Conservation (phyloP, 2,329 filamentous ascomycete genomes). For the Aspergillus intermedius region DNA sequence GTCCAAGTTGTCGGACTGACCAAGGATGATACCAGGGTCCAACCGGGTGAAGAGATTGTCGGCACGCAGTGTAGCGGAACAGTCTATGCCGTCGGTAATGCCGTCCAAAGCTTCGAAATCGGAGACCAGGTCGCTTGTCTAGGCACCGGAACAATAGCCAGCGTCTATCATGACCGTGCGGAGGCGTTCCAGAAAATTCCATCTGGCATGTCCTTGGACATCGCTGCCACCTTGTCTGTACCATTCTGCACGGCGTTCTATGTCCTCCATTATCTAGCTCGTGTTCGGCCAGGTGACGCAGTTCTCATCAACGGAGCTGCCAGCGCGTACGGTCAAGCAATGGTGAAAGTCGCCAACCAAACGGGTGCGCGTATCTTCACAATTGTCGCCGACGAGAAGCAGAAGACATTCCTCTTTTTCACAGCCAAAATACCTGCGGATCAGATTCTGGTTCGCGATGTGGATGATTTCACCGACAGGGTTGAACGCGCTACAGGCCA, state of each 20-base stretch:
- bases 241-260: slow-evolving; percentile 18
- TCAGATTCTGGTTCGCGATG: slow-evolving; percentile 8
- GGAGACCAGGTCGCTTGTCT: slow-evolving; percentile 22
- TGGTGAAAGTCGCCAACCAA: slow-evolving; percentile 13
- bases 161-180: slow-evolving; percentile 9
- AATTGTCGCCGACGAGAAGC: slow-evolving; percentile 5
- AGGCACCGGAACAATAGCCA: slow-evolving; percentile 11
- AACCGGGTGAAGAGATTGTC: neutral
- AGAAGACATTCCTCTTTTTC: slow-evolving; percentile 5
- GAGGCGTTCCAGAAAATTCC: slow-evolving; percentile 17
- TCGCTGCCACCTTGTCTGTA: slow-evolving; percentile 16
- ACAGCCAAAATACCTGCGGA: slow-evolving; percentile 8
- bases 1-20: slow-evolving; percentile 27
- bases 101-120: slow-evolving; percentile 7
- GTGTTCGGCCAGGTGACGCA: slow-evolving; percentile 11
- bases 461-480: slow-evolving; percentile 1
- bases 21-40: slow-evolving; percentile 18
- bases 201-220: slow-evolving; percentile 13
- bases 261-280: slow-evolving; percentile 12
- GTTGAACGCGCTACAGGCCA: neutral
- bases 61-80: slow-evolving; percentile 16
- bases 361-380: slow-evolving; percentile 7
- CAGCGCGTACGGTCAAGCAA: slow-evolving; percentile 16
- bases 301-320: slow-evolving; percentile 26
- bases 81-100: slow-evolving; percentile 13